Base-by-base conservation (phyloP, 106 monocot genomes). In the Vanilla planifolia region DNA sequence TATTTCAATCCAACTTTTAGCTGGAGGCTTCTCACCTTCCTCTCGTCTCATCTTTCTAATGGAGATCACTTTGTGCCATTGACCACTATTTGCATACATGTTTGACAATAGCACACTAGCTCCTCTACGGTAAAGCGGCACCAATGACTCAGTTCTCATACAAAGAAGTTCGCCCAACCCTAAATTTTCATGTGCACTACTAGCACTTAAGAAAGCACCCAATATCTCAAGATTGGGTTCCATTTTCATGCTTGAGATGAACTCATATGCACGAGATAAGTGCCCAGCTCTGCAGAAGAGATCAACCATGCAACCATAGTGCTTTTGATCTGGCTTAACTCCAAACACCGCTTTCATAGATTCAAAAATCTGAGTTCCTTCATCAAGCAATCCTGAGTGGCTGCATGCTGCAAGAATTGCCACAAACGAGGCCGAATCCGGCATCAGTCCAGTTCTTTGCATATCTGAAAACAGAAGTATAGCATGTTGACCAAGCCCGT, bases 121-220 rank as follows among this genome's bases (percentile, higher is more conserved):
- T 39, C 90, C 90, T 51, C 85, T 77, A 62, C 37, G 51, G 30
- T 73, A 30, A 5, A 17, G 48, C 51, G 79, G 68, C 5, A 52
- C 11, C 20, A 55, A 60, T 1, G 53, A 16, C n/a, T 73, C 64
- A 19, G 85, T 85, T 57, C 63, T 68, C 43, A 71, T 56, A 16
- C 64, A 3, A 44, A 85, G 56, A 32, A 74, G 47, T 55, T 81
- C 64, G 15, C 63, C 85, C 13, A 90, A 50, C 30, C 63, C 67
- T n/a, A 74, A 30, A 19, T 85, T 43, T 34, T 63, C 71, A 8
- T 71, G 65, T 45, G 74, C 47, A 51, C 90, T 79, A 43, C 90
- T 77, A 22, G 90, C 75, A 63, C 81, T 85, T 67, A 90, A 68
- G 51, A 90, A 62, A 55, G 89, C 57, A 1, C 79, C 85, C 41